Percentiles rank a stretch among this genome's conserved stretches.
phyloP scores from a whole-genome alignment of 768 basidiomycete genomes.

The Hygrocybe coccinea region DNA sequence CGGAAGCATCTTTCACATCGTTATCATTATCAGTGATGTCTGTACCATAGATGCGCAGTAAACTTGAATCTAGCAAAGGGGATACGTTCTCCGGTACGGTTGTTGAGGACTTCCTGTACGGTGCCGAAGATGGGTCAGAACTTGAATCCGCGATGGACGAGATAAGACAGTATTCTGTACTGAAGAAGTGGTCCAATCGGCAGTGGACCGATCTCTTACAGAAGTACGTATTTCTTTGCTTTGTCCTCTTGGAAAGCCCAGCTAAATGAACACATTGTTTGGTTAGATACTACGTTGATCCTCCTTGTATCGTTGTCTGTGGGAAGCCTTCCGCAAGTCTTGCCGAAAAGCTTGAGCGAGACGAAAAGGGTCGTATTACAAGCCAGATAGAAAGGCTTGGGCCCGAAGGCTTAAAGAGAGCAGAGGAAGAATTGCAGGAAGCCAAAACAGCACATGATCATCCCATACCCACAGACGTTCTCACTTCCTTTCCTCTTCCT shows the following conservation, averaged over 20 bases:
- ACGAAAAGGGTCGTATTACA: constrained; percentile 73
- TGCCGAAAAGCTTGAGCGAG: constrained; percentile 71
- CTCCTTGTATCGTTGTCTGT: constrained; percentile 65
- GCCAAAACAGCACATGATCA: constrained; percentile 85
- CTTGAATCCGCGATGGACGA: constrained; percentile 71
- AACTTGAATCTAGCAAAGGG: constrained; percentile 76
- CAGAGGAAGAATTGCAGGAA: constrained; percentile 61
- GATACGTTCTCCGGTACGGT: constrained; percentile 72
- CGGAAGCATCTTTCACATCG: constrained; percentile 7
- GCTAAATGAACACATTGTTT: constrained; percentile 2
- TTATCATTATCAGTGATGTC: constrained; percentile 3
- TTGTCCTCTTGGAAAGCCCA: constrained; percentile 1
- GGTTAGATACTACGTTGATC: constrained; percentile 72
- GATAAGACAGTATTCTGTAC: constrained; percentile 59
- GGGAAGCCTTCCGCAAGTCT: constrained; percentile 87
- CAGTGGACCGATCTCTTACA: constrained; percentile 76
- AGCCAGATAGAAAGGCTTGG: constrained; percentile 69
- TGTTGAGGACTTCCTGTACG: constrained; percentile 84
- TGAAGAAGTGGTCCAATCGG: constrained; percentile 66
- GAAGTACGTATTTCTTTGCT: constrained; percentile 64
- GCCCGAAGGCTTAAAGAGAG: constrained; percentile 70
- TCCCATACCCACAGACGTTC: constrained; percentile 74
- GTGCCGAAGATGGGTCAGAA: constrained; percentile 75
- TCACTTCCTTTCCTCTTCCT: constrained; percentile 86
- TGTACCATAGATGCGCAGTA: constrained; percentile 63